Evolutionary conservation across 495 filamentous ascomycete genomes (phyloP).

Genomic region (Podospora sp.): DNA sequence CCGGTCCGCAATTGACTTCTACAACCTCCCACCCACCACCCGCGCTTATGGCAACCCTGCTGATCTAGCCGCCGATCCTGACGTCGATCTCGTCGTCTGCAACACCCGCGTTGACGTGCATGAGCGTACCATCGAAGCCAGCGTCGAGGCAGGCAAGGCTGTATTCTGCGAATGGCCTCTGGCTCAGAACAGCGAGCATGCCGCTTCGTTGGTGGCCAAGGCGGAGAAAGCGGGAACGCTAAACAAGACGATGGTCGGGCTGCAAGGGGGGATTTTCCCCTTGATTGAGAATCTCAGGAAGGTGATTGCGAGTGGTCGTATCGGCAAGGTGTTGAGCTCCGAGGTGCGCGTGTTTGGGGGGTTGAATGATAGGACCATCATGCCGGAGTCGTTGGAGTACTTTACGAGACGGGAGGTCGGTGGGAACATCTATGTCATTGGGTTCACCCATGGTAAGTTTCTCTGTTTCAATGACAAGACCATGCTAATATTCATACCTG

Average conservation of each 20-base stretch:
- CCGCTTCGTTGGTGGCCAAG: constrained; percentile 43
- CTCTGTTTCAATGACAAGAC: too few species aligned
- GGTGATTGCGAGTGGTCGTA: constrained; percentile 48
- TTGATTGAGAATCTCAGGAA: constrained; percentile 48
- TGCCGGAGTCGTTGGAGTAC: constrained; percentile 44
- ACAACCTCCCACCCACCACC: constrained; percentile 45
- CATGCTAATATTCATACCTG: not conserved
- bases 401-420: constrained; percentile 49
- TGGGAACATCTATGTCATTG: constrained; percentile 56
- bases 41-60: constrained; percentile 56
- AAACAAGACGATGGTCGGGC: constrained; percentile 50
- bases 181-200: constrained; percentile 37
- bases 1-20: constrained; percentile 48
- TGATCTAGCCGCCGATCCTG: constrained; percentile 46
- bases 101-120: constrained; percentile 59
- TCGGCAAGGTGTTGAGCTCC: constrained; percentile 59
- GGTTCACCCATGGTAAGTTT: constrained; percentile 52
- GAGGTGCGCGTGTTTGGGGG: constrained; percentile 48
- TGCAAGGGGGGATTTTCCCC: constrained; percentile 53
- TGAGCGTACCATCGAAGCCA: constrained; percentile 40
- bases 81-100: constrained; percentile 63
- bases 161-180: constrained; percentile 65
- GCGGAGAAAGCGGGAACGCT: constrained; percentile 40
- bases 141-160: constrained; percentile 57
- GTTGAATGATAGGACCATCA: constrained; percentile 36